Evolutionary conservation across 305 asterid genomes (phyloP), one percentile per base, ranked within the genome.

Genomic region (Solanum hybrid): DNA sequence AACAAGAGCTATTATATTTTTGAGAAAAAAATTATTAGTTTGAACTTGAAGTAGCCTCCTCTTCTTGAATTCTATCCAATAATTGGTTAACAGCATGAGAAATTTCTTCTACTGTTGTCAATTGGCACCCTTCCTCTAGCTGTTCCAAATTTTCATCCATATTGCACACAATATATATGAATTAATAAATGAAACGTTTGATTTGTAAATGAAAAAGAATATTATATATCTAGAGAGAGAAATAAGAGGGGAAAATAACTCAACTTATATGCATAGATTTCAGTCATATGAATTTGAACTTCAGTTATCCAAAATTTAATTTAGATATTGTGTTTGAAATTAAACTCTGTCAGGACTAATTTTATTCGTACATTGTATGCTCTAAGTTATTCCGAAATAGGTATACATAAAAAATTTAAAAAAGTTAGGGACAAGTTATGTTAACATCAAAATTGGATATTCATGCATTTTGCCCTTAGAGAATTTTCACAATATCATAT

Each of bases 111-210:
- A 90, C 87, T 16, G 93, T 90, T 2, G 91, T 92, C 79, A 92
- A 91, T 89, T 90, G 92, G 91, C 94, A 92, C 37, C 92, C 93
- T 12, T 92, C 94, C 38, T 92, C 93, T 46, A 92, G 84, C 94
- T 92, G 92, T 84, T 66, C 31, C 72, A 88, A 79, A 24, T 89
- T 8, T 34, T 66, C 82, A 87, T 77, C 38, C 78, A 77, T 17
- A 76, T 36, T 60, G 34, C 37, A 42, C 10, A 36, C 1, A 80
- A 64, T 51, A 29, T 8, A 51, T 16, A 7, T 17, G 38, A 77
- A 34, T 34, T 77, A 77, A 10, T 56, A 17, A 6, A 7, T 35
- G 85, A 78, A 36, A 35, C 51, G 5, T 20, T 22, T 22, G 5
- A 64, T 77, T 77, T 20, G 10, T 46, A 77, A 35, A 51, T 31